phyloP scores from a whole-genome alignment of 2,329 filamentous ascomycete genomes.

The Alternaria arbusti region DNA sequence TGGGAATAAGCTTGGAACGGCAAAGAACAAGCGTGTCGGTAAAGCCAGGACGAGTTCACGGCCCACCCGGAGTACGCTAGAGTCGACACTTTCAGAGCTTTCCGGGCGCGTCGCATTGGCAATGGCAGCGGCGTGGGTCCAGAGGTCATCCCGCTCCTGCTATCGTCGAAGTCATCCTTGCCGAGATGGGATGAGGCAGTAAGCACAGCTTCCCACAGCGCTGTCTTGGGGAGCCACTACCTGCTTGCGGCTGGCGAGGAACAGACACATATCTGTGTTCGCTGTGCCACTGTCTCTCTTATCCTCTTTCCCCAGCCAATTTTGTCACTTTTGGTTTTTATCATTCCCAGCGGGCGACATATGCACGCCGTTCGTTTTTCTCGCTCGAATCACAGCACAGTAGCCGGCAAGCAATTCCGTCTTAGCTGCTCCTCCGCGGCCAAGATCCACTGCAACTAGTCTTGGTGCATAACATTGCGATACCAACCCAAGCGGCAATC shows the following conservation, averaged over 20 bases:
- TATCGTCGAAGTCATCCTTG: background rate
- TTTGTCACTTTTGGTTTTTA: background rate
- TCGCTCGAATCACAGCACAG: slow-evolving; percentile 9
- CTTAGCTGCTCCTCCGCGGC: slow-evolving; percentile 13
- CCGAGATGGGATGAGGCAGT: background rate
- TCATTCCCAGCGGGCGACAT: slow-evolving; percentile 2
- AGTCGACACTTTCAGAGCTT: slow-evolving; percentile 1
- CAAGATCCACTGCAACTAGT: slow-evolving; percentile 14
- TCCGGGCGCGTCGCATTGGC: slow-evolving; percentile 2
- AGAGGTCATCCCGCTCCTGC: slow-evolving; percentile 10
- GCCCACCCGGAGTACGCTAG: slow-evolving; percentile 4
- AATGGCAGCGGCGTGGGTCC: slow-evolving; percentile 4
- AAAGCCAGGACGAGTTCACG: slow-evolving; percentile 3
- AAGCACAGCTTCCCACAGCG: slow-evolving; percentile 1
- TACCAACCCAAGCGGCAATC: background rate
- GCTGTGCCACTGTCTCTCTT: background rate
- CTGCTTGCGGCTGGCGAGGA: background rate
- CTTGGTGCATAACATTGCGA: slow-evolving; percentile 14
- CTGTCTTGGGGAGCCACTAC: background rate
- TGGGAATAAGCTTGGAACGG: background rate
- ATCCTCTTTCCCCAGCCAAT: background rate
- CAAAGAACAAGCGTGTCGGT: background rate
- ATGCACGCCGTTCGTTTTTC: slow-evolving; percentile 3
- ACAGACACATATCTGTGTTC: background rate
- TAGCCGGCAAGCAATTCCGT: slow-evolving; percentile 12